Percentiles rank a stretch among this genome's conserved stretches.
These are phyloP conservation scores for Falciphora oryzae DNA, from an alignment of 2,329 filamentous ascomycete genomes.

Conservation along the genomic window DNA sequence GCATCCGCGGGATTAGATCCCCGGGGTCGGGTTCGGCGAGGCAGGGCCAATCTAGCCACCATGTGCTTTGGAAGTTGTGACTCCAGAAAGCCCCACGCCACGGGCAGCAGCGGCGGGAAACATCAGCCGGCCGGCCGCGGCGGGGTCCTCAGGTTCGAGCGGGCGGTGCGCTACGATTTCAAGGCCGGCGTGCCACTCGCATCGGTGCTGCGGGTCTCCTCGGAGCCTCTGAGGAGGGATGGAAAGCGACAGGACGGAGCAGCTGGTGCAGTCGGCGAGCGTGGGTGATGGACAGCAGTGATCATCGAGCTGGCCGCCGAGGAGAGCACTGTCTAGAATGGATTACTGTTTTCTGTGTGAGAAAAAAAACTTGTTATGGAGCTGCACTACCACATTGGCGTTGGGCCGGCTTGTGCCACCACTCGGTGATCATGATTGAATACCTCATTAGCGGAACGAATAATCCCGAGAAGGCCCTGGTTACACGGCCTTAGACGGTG, in stretches of 20 bases:
- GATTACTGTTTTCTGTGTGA: too few relatives aligned
- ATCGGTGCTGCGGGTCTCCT: neutral
- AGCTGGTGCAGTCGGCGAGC: neutral
- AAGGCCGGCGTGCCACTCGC: conserved; percentile 1
- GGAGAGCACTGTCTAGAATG: too few relatives aligned
- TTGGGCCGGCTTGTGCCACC: too few relatives aligned
- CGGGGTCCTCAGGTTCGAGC: conserved; percentile 5
- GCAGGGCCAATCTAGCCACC: too few relatives aligned
- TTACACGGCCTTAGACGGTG: neutral
- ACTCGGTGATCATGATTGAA: too few relatives aligned
- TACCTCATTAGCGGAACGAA: too few relatives aligned
- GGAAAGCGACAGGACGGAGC: neutral
- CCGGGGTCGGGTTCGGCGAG: too few relatives aligned
- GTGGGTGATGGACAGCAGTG: neutral
- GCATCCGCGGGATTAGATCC: neutral
- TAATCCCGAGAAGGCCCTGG: neutral
- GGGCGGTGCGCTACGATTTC: conserved; percentile 3
- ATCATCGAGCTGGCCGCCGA: too few relatives aligned
- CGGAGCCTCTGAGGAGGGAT: neutral
- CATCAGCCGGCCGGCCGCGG: neutral
- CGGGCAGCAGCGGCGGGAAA: neutral
- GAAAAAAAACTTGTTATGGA: too few relatives aligned
- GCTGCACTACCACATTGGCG: too few relatives aligned
- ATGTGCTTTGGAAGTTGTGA: neutral
- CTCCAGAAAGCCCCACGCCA: neutral